Evolutionary conservation across 192 early-diverging fungal species (phyloP).

Genomic region (Coemansia pectinata): DNA sequence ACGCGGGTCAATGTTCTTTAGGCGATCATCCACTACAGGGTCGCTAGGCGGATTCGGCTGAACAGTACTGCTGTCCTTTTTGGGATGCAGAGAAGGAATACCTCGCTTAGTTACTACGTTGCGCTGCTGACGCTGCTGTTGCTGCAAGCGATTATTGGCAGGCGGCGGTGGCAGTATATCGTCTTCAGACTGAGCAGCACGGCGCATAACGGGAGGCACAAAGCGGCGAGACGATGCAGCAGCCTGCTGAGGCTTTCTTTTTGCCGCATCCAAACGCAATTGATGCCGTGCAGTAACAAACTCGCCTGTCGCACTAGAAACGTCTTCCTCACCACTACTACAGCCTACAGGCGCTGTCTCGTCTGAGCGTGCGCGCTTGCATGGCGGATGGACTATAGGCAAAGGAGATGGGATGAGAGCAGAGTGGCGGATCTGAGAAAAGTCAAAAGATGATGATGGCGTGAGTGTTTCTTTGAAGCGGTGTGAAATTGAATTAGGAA

Average conservation of each 20-base stretch:
- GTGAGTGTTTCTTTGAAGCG: background rate
- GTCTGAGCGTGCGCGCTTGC: constrained; percentile 30
- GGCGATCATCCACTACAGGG: constrained; percentile 64
- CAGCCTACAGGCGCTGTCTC: background rate
- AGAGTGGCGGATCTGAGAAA: background rate
- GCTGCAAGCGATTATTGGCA: background rate
- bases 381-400: background rate
- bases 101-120: background rate
- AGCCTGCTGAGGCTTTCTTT: background rate
- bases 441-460: background rate
- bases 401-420: background rate
- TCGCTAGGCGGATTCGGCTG: constrained; percentile 1
- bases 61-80: constrained; percentile 1
- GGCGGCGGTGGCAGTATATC: constrained; percentile 1
- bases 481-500: background rate
- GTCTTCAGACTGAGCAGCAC: constrained; percentile 13
- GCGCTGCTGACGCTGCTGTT: constrained; percentile 3
- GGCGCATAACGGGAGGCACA: constrained; percentile 24
- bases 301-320: background rate
- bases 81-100: constrained; percentile 24
- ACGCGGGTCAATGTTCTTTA: constrained; percentile 82
- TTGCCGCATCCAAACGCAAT: constrained; percentile 30
- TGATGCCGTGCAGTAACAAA: constrained; percentile 50
- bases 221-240: constrained; percentile 6
- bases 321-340: background rate